Evolutionary conservation across 2,329 filamentous ascomycete species (phyloP).

Genomic region (Pleoardoris graminearum): DNA sequence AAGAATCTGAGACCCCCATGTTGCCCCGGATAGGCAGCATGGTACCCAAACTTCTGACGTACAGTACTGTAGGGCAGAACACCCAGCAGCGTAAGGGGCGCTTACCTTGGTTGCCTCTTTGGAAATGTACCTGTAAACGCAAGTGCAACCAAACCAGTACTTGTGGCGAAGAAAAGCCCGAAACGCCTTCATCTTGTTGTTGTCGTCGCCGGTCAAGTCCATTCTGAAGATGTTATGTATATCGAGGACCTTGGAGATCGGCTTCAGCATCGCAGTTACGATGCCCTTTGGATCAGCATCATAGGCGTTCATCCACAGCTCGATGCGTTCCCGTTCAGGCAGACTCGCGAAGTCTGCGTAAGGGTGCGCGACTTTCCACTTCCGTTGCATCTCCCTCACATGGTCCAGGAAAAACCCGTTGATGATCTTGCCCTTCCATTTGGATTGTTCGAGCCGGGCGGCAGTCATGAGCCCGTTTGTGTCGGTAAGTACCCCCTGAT

Average conservation of each 20-base stretch:
- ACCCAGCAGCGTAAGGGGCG: too few species aligned
- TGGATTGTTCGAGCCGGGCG: not conserved
- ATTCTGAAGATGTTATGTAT: not conserved
- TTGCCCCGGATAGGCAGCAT: too few species aligned
- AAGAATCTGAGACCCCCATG: too few species aligned
- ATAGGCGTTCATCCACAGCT: constrained; percentile 8
- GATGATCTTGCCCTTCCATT: constrained; percentile 6
- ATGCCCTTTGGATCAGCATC: constrained; percentile 8
- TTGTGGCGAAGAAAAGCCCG: constrained; percentile 8
- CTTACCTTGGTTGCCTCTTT: not conserved
- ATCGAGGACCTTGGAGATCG: constrained; percentile 5
- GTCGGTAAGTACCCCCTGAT: too few species aligned
- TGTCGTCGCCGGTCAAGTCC: not conserved
- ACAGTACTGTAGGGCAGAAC: too few species aligned
- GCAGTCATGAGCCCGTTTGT: not conserved
- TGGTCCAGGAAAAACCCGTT: constrained; percentile 8
- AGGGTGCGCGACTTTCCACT: constrained; percentile 8
- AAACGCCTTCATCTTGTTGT: constrained; percentile 6
- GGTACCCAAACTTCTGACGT: too few species aligned
- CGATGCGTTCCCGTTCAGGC: not conserved
- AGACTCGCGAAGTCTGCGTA: not conserved
- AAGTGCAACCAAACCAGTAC: constrained; percentile 10
- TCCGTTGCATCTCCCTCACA: constrained; percentile 7
- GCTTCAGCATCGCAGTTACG: constrained; percentile 3
- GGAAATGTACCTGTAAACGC: constrained; percentile 1